Base-by-base conservation (phyloP, 2,329 filamentous ascomycete species). In the Colletotrichum echinochloae region DNA sequence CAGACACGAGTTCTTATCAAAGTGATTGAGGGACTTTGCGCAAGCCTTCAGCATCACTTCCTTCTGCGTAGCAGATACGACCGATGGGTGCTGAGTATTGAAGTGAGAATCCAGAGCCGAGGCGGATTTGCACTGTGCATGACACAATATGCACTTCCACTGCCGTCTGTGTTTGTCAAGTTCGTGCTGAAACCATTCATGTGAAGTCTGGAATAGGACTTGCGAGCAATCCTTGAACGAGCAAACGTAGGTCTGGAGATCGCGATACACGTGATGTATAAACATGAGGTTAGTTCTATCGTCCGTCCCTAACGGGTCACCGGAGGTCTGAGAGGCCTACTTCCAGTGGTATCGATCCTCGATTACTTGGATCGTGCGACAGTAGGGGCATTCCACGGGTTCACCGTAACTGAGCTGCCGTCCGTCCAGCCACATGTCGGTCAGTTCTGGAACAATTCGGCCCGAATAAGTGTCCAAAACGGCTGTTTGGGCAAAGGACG, bases 131-230 rank as follows among this genome's bases (percentile, higher is more conserved):
- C n/a, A 62, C 18, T 44, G 44, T 6, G 35, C 18, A 14, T 57
- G 23, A 16, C 65, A 67, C 7, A 26, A 11, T 11, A 20, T 4
- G 44, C 65, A 63, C 4, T 44, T 57, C 59, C 65, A 63, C 18
- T 63, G 28, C 14, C 41, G 41, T 41, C 65, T 20, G 57, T 67
- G 65, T 4, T 26, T 30, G 12, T 57, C 30, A 18, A 57, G 18
- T 7, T 67, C 65, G 20, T 63, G 65, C 14, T 67, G 23, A 30
- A 67, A 67, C 65, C 65, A 67, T 3, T 63, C 65, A 14, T 67
- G 59, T 8, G 59, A 63, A 1, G 65, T 57, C 5, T 23, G 8
- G 11, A 67, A 67, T 1, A 59, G 39, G 3, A 33, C 57, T 1
- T 52, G 28, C 30, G 41, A 11, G 14, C 65, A 67, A 5, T 63